Conservation (phyloP, 257 asterid genomes). For the Nicotiana noctiflora region DNA sequence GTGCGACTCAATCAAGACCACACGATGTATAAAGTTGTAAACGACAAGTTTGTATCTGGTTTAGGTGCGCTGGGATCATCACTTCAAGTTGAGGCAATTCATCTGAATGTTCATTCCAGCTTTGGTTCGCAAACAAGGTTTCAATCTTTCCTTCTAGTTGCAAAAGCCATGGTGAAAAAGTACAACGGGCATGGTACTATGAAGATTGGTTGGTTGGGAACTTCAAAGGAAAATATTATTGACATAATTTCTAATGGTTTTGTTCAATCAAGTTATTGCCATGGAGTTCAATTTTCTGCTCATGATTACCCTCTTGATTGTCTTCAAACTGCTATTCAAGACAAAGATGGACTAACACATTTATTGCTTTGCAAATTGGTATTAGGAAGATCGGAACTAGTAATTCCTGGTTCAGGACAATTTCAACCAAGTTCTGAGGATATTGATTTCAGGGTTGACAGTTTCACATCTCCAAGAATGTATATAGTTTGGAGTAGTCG, state of each 20-base stretch:
- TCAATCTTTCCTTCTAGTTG: background rate
- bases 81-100: conserved; percentile 15
- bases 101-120: background rate
- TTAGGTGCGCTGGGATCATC: conserved; percentile 8
- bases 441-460: conserved; percentile 27
- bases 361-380: conserved; percentile 15
- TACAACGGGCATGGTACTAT: conserved; percentile 6
- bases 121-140: conserved; percentile 4
- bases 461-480: conserved; percentile 16
- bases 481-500: conserved; percentile 23
- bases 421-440: conserved; percentile 19
- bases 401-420: conserved; percentile 21
- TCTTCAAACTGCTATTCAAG: background rate
- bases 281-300: conserved; percentile 19
- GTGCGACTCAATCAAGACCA: conserved; percentile 2
- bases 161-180: background rate
- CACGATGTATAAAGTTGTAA: background rate
- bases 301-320: background rate
- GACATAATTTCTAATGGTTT: conserved; percentile 21
- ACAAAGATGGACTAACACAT: conserved; percentile 13
- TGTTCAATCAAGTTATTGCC: conserved; percentile 15
- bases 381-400: conserved; percentile 19
- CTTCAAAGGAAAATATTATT: conserved; percentile 19
- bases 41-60: background rate
- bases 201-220: conserved; percentile 26